These are phyloP conservation scores for Cordyceps tenuipes DNA, from an alignment of 2,329 filamentous ascomycete species.

Conservation along the genomic window DNA sequence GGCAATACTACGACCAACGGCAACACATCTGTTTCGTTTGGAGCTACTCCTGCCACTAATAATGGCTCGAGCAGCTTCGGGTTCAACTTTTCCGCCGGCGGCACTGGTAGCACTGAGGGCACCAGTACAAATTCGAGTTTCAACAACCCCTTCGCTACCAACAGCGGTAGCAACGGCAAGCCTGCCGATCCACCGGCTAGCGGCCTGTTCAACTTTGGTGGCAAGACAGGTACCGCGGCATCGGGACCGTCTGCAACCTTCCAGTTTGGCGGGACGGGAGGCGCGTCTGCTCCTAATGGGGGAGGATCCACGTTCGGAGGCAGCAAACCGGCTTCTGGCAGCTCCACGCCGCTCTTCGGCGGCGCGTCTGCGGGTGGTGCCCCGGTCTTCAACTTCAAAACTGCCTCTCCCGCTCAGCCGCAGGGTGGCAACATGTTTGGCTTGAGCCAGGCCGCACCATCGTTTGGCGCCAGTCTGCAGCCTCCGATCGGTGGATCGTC, in stretches of 20 bases:
- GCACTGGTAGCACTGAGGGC: background rate
- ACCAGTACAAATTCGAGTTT: conserved; percentile 23
- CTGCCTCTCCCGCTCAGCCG: conserved; percentile 21
- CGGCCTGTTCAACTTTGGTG: conserved; percentile 32
- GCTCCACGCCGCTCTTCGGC: conserved; percentile 24
- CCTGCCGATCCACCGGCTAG: conserved; percentile 20
- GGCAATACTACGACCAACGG: conserved; percentile 18
- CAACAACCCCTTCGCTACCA: conserved; percentile 33
- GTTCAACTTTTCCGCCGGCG: conserved; percentile 26
- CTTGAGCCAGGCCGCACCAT: conserved; percentile 26
- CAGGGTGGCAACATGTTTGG: conserved; percentile 26
- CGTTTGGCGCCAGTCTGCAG: conserved; percentile 31
- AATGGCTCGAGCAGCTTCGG: conserved; percentile 18
- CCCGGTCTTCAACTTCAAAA: conserved; percentile 33
- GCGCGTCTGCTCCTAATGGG: conserved; percentile 17
- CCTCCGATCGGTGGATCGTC: conserved; percentile 34
- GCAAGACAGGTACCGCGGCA: conserved; percentile 21
- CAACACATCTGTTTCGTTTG: conserved; percentile 30
- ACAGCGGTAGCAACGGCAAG: conserved; percentile 17
- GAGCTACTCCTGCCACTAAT: conserved; percentile 17
- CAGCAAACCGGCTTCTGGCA: conserved; percentile 16
- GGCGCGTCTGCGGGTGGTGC: conserved; percentile 22
- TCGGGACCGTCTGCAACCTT: conserved; percentile 24
- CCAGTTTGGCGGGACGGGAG: conserved; percentile 29
- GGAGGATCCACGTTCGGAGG: conserved; percentile 21